Conservation (phyloP, 495 filamentous ascomycete species). For the Filosporella fistucella region DNA sequence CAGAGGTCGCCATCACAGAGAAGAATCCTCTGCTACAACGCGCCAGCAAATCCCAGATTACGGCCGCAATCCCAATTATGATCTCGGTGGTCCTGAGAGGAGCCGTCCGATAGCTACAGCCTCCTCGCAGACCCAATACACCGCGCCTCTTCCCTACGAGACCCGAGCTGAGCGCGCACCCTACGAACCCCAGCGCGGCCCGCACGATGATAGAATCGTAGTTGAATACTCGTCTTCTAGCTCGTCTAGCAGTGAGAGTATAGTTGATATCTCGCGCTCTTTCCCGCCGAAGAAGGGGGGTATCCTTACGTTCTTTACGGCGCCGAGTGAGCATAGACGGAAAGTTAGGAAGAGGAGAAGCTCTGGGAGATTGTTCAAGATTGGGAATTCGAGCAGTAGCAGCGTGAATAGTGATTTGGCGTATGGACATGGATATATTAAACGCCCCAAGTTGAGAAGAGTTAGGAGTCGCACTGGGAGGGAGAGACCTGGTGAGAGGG, state of each 20-base stretch:
- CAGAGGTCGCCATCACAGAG: too few species aligned
- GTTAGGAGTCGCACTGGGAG: conserved; percentile 23
- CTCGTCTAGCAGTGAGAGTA: conserved; percentile 14
- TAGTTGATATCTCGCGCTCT: conserved; percentile 25
- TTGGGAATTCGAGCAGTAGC: conserved; percentile 44
- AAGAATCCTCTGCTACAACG: too few species aligned
- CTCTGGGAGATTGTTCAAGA: conserved; percentile 33
- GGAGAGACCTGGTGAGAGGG: conserved; percentile 15
- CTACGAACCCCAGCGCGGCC: too few species aligned
- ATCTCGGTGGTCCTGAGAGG: too few species aligned
- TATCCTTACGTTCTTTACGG: conserved; percentile 24
- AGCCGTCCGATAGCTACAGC: too few species aligned
- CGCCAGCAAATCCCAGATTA: too few species aligned
- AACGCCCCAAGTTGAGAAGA: conserved; percentile 27
- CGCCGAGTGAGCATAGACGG: conserved; percentile 24
- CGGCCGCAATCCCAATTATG: too few species aligned
- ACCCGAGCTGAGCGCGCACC: too few species aligned
- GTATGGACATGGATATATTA: conserved; percentile 50
- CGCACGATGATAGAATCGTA: too few species aligned
- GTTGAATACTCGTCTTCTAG: too few species aligned
- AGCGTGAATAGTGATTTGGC: conserved; percentile 48
- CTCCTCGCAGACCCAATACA: too few species aligned
- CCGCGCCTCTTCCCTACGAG: too few species aligned
- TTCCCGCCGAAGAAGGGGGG: conserved; percentile 13
- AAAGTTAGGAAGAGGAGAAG: conserved; percentile 33